Conservation (phyloP, 2,329 filamentous ascomycete species). For the Cordyceps javanica region DNA sequence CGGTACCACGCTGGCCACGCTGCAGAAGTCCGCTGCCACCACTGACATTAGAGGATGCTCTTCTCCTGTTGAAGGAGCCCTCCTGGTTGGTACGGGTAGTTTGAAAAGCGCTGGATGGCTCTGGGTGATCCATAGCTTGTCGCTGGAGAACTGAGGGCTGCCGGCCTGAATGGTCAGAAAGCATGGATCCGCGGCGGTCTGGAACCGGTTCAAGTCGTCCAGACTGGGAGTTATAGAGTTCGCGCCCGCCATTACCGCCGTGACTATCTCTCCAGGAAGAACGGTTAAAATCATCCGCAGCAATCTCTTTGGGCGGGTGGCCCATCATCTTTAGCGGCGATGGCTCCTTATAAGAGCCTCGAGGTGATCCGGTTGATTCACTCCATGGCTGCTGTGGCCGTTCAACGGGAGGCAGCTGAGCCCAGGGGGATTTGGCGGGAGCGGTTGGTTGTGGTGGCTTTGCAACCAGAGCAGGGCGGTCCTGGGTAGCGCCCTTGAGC, state of each 20-base stretch:
- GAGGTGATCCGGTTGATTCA: conserved; percentile 43
- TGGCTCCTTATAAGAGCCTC: conserved; percentile 49
- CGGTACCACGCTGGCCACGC: conserved; percentile 43
- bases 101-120: conserved; percentile 83
- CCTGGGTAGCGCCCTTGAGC: conserved; percentile 56
- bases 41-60: conserved; percentile 87
- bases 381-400: conserved; percentile 65
- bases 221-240: conserved; percentile 92
- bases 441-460: conserved; percentile 62
- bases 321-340: conserved; percentile 49
- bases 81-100: conserved; percentile 64
- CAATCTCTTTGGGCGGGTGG: conserved; percentile 68
- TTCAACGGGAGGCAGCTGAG: conserved; percentile 75
- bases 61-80: conserved; percentile 64
- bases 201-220: conserved; percentile 85
- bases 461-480: conserved; percentile 67
- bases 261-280: conserved; percentile 71
- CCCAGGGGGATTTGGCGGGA: conserved; percentile 88
- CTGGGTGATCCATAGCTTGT: conserved; percentile 59
- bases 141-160: conserved; percentile 78
- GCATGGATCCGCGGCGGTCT: conserved; percentile 66
- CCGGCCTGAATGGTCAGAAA: conserved; percentile 60
- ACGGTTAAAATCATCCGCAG: conserved; percentile 87
- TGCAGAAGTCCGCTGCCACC: conserved; percentile 70
- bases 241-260: conserved; percentile 52